Evolutionary conservation across 495 filamentous ascomycete species (phyloP).

Genomic region (Penicillium coprophilum): DNA sequence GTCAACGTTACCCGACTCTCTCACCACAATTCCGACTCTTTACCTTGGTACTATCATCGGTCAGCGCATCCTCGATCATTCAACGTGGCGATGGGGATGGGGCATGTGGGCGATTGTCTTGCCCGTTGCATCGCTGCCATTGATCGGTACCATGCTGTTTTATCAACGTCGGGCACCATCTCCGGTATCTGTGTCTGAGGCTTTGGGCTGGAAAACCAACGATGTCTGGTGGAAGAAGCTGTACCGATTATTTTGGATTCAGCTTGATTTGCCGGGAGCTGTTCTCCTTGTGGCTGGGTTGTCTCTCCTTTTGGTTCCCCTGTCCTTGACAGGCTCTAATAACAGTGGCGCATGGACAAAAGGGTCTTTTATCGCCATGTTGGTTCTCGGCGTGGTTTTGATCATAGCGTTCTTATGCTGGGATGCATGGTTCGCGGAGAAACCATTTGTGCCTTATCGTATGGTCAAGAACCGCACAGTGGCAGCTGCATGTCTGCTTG

Average conservation of each 20-base stretch:
- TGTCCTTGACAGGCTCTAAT: conserved; percentile 23
- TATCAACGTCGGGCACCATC: conserved; percentile 21
- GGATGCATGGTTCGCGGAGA: conserved; percentile 62
- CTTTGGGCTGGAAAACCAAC: conserved; percentile 2
- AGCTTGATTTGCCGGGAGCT: conserved; percentile 24
- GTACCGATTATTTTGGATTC: conserved; percentile 23
- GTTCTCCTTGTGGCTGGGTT: conserved; percentile 23
- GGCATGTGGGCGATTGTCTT: conserved; percentile 32
- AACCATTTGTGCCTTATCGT: conserved; percentile 68
- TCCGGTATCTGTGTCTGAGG: background rate
- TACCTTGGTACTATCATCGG: conserved; percentile 27
- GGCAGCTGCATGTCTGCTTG: conserved; percentile 34
- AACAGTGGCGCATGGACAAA: conserved; percentile 54
- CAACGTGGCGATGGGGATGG: conserved; percentile 30
- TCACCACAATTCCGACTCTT: conserved; percentile 24
- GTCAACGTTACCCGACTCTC: conserved; percentile 29
- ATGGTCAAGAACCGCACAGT: conserved; percentile 67
- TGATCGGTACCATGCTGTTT: conserved; percentile 25
- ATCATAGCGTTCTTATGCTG: conserved; percentile 55
- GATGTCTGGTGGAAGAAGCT: conserved; percentile 18
- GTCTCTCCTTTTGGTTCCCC: conserved; percentile 25
- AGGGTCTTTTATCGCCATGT: conserved; percentile 64
- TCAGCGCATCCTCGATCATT: conserved; percentile 21
- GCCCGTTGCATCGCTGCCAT: conserved; percentile 19
- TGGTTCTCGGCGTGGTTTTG: conserved; percentile 59